Evolutionary conservation across 345 rosid genomes (phyloP).

Genomic region (Angophora floribunda): DNA sequence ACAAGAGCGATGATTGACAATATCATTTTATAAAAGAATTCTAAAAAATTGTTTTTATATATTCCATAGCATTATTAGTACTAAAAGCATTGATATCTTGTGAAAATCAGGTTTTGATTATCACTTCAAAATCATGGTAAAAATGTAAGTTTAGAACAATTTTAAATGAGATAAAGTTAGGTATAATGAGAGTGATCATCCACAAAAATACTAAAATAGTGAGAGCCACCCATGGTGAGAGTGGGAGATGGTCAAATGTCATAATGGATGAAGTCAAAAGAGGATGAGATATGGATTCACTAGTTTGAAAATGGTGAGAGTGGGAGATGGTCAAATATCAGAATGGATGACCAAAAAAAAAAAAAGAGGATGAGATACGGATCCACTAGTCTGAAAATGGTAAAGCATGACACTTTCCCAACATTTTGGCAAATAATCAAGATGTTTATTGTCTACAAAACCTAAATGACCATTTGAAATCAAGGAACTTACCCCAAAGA

Average conservation of each 20-base stretch:
- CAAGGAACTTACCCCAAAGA: neutral
- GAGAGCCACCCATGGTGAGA: neutral
- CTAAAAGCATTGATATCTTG: neutral
- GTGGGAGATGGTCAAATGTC: neutral
- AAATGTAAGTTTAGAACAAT: neutral
- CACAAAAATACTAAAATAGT: too few species aligned
- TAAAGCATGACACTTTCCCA: neutral
- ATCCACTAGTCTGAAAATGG: neutral
- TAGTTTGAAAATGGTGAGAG: neutral
- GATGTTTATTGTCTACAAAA: neutral
- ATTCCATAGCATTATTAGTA: neutral
- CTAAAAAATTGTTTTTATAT: too few species aligned
- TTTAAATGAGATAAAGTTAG: neutral
- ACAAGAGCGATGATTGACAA: neutral
- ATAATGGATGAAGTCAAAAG: neutral
- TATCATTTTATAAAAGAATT: neutral
- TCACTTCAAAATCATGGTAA: neutral
- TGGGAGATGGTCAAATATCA: neutral
- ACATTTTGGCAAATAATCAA: neutral
- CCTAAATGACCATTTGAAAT: neutral
- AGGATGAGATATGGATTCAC: too few species aligned
- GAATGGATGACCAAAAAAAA: neutral
- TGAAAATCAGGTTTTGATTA: neutral
- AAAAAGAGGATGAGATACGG: neutral
- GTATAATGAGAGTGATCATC: neutral